phyloP scores from a whole-genome alignment of 352 stramenopile species.

The Thalassiosira exigua region DNA sequence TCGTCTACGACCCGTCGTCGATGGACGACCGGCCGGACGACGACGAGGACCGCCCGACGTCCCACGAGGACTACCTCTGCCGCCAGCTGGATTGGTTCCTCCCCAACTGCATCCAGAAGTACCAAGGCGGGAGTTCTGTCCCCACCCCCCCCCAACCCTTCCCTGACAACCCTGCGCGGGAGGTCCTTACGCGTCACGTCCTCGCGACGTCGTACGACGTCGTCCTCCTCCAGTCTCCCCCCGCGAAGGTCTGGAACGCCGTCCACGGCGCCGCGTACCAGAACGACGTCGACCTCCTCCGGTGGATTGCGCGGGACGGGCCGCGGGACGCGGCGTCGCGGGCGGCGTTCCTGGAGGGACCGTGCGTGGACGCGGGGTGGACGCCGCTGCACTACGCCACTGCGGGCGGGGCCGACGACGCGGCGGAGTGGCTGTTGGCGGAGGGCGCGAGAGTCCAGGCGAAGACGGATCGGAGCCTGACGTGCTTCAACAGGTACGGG shows the following conservation, averaged over 20 bases:
- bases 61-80: slow-evolving; percentile 45
- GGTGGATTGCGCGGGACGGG: slow-evolving; percentile 29
- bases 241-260: slow-evolving; percentile 47
- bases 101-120: slow-evolving; percentile 73
- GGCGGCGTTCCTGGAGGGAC: slow-evolving; percentile 52
- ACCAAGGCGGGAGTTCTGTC: slow-evolving; percentile 16
- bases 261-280: slow-evolving; percentile 45
- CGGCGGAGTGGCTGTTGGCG: slow-evolving; percentile 70
- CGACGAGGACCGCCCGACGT: slow-evolving; percentile 16
- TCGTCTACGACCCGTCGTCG: slow-evolving; percentile 18
- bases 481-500: slow-evolving; percentile 66
- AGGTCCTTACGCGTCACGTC: slow-evolving; percentile 49
- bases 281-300: slow-evolving; percentile 50
- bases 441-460: slow-evolving; percentile 47
- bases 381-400: slow-evolving; percentile 79
- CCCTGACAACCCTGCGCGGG: slow-evolving; percentile 40
- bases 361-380: slow-evolving; percentile 79
- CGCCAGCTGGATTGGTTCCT: slow-evolving; percentile 76
- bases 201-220: slow-evolving; percentile 45
- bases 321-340: slow-evolving; percentile 4
- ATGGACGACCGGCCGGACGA: background rate
- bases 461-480: slow-evolving; percentile 63
- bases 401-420: slow-evolving; percentile 54
- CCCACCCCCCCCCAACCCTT: slow-evolving; percentile 17
- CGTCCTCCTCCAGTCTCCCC: slow-evolving; percentile 19